These are phyloP conservation scores for Linnemannia zychae DNA, from an alignment of 192 early-diverging fungal genomes.

Conservation along the genomic window DNA sequence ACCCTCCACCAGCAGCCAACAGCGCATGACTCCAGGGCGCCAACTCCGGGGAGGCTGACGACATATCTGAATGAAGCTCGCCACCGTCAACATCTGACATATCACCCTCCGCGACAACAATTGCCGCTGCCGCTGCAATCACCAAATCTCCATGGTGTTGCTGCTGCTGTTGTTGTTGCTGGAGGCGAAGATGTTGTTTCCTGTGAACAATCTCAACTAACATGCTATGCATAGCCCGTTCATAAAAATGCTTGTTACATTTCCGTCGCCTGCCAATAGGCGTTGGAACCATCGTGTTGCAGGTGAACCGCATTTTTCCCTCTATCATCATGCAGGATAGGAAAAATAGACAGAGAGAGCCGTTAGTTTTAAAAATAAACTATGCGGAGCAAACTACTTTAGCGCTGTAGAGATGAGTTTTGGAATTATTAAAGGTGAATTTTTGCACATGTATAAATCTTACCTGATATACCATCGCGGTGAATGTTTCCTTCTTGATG, in stretches of 20 bases:
- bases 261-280: background rate
- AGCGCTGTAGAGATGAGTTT: too few species aligned
- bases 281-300: background rate
- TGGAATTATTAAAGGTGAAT: background rate
- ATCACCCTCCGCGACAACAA: background rate
- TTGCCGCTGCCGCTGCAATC: background rate
- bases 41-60: background rate
- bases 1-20: background rate
- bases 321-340: background rate
- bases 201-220: background rate
- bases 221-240: background rate
- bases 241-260: slow-evolving; percentile 6
- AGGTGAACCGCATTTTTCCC: slow-evolving; percentile 1
- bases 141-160: background rate
- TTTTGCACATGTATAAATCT: background rate
- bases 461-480: background rate
- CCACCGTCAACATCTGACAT: background rate
- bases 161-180: background rate
- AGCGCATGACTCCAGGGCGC: background rate
- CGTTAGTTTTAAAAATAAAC: background rate
- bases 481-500: slow-evolving; percentile 8
- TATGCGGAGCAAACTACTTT: background rate
- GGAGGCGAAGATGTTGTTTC: background rate
- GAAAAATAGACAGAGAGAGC: background rate
- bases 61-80: background rate